Evolutionary conservation across 768 basidiomycete genomes (phyloP).

Genomic region (Zangia roseola): DNA sequence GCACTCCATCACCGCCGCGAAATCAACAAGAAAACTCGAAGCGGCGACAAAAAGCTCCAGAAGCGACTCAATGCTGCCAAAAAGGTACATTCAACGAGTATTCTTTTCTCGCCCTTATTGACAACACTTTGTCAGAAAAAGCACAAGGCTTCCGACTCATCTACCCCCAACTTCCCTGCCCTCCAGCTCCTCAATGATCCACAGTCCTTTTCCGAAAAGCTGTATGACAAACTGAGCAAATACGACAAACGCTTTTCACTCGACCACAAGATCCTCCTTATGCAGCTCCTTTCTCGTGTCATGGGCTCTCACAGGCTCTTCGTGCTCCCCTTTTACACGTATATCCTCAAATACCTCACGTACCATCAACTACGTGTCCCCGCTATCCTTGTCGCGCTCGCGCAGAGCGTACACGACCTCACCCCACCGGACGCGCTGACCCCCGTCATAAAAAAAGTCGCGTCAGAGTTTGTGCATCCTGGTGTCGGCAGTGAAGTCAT

Average conservation of each 20-base stretch:
- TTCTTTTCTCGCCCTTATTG: not conserved
- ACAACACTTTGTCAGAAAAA: slow-evolving; percentile 40
- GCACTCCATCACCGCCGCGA: slow-evolving; percentile 82
- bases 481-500: slow-evolving; percentile 96
- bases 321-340: slow-evolving; percentile 93
- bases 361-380: slow-evolving; percentile 92
- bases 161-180: slow-evolving; percentile 80
- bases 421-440: slow-evolving; percentile 91
- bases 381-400: slow-evolving; percentile 88
- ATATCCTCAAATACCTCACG: slow-evolving; percentile 90
- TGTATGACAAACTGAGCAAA: slow-evolving; percentile 78
- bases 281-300: slow-evolving; percentile 94
- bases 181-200: slow-evolving; percentile 92
- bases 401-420: slow-evolving; percentile 92
- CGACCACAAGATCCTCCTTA: slow-evolving; percentile 95
- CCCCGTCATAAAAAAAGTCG: slow-evolving; percentile 88
- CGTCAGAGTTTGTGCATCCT: slow-evolving; percentile 95
- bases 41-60: slow-evolving; percentile 76
- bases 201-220: slow-evolving; percentile 91
- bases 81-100: slow-evolving; percentile 46
- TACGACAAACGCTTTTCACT: slow-evolving; percentile 95
- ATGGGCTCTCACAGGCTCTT: slow-evolving; percentile 92
- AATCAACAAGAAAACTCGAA: slow-evolving; percentile 90
- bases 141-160: slow-evolving; percentile 21
- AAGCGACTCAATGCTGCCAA: slow-evolving; percentile 73